These are phyloP conservation scores for Starmera dryadoides DNA, from an alignment of 805 yeast species.

Conservation along the genomic window DNA sequence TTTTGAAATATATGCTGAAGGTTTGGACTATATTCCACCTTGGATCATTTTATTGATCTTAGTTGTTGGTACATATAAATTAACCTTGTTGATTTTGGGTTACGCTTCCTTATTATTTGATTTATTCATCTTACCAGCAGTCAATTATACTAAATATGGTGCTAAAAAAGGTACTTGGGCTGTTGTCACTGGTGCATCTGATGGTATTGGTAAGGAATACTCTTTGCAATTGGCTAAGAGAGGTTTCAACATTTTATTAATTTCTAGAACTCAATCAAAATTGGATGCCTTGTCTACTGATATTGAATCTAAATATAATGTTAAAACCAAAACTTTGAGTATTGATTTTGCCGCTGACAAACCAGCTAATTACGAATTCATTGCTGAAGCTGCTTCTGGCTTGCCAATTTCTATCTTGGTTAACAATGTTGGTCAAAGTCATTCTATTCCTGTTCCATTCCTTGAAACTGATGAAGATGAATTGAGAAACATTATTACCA, in stretches of 20 bases:
- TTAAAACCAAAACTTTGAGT: constrained; percentile 60
- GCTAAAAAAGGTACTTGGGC: constrained; percentile 75
- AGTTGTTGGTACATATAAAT: constrained; percentile 56
- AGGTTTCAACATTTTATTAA: constrained; percentile 77
- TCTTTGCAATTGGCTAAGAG: constrained; percentile 77
- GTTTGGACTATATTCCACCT: background rate
- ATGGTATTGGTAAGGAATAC: constrained; percentile 94
- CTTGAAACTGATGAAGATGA: constrained; percentile 71
- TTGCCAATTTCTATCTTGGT: constrained; percentile 68
- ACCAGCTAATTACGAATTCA: constrained; percentile 44
- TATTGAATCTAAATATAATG: constrained; percentile 50
- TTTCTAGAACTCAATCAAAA: constrained; percentile 79
- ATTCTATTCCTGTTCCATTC: constrained; percentile 92
- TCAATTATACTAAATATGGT: constrained; percentile 61
- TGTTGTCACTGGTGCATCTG: constrained; percentile 95
- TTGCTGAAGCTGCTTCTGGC: constrained; percentile 37
- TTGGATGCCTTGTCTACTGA: constrained; percentile 60
- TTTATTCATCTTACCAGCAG: constrained; percentile 56
- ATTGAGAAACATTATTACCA: constrained; percentile 70
- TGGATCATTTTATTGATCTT: constrained; percentile 32
- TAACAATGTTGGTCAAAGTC: constrained; percentile 94
- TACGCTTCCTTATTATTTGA: constrained; percentile 49
- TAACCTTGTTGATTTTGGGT: constrained; percentile 44
- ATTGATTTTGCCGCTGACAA: constrained; percentile 71
- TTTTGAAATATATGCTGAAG: too few relatives aligned